Conservation (phyloP, 495 filamentous ascomycete genomes). For the Margaritispora aquatica region DNA sequence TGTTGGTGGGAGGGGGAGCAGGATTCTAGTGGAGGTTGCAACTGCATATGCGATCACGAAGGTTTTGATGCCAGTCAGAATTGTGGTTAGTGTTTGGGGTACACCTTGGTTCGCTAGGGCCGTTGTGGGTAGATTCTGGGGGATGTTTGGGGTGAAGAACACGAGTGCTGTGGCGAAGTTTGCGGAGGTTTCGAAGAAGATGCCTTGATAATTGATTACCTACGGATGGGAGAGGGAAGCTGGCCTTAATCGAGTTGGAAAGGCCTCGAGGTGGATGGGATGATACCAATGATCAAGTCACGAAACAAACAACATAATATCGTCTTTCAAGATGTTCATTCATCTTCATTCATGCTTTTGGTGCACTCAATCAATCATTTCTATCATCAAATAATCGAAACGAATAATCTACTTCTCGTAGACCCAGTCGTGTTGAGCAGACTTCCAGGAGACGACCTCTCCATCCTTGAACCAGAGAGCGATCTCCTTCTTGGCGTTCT, state of each 20-base stretch:
- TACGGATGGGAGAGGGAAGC: too few relatives aligned
- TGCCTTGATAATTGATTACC: too few relatives aligned
- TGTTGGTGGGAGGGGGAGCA: constrained; percentile 34
- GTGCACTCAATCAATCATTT: background rate
- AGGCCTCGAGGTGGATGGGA: too few relatives aligned
- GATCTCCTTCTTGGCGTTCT: constrained; percentile 99
- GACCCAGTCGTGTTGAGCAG: constrained; percentile 78
- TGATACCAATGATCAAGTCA: background rate
- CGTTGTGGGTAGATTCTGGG: constrained; percentile 36
- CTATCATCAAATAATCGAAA: background rate
- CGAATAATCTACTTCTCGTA: constrained; percentile 66
- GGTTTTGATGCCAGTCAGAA: constrained; percentile 66
- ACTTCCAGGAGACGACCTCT: constrained; percentile 77
- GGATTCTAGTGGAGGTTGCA: constrained; percentile 62
- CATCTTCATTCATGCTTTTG: constrained; percentile 1
- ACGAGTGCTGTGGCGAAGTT: background rate
- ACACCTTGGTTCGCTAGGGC: constrained; percentile 90
- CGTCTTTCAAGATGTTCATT: background rate
- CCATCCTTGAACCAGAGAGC: constrained; percentile 88
- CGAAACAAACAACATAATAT: background rate
- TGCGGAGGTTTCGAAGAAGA: background rate
- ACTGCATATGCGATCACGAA: constrained; percentile 89
- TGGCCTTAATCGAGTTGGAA: too few relatives aligned
- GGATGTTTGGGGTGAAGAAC: constrained; percentile 7
- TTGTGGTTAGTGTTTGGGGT: constrained; percentile 73